A percentile compares a stretch with the other conserved stretches of the same genome.
Conservation (phyloP, 208 protist species). For the Crithidia sp. region DNA sequence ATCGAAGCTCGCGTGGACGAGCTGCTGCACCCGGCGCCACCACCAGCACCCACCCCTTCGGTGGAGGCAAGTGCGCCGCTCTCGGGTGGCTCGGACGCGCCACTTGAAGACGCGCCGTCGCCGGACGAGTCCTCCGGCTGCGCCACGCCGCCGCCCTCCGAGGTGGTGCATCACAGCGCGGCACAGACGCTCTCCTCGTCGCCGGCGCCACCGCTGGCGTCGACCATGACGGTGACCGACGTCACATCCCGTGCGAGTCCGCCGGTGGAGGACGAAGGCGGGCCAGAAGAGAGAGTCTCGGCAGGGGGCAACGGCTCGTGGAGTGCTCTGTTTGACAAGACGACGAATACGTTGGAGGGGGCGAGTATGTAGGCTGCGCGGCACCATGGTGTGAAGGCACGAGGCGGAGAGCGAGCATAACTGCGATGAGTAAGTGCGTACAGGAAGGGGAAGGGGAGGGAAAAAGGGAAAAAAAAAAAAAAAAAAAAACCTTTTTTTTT, state of each 20-base stretch:
- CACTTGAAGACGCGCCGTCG: slow-evolving; percentile 5
- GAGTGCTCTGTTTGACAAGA: slow-evolving; percentile 21
- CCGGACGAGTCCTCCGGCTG: slow-evolving; percentile 14
- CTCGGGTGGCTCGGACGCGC: neutral
- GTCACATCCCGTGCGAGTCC: slow-evolving; percentile 3
- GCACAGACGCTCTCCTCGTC: neutral
- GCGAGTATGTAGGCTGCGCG: neutral
- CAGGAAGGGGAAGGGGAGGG: too few species aligned
- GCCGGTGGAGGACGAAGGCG: neutral
- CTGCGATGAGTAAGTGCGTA: too few species aligned
- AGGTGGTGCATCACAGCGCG: slow-evolving; percentile 7
- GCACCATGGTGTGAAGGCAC: too few species aligned
- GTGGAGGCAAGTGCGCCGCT: neutral
- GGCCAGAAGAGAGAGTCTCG: neutral
- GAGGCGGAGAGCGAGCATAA: too few species aligned
- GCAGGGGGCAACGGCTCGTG: slow-evolving; percentile 4
- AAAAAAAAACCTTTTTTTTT: neutral
- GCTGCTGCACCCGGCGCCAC: slow-evolving; percentile 34
- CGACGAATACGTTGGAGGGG: slow-evolving; percentile 23
- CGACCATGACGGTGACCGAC: slow-evolving; percentile 11
- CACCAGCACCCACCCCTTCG: neutral
- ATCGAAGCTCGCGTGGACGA: slow-evolving; percentile 61
- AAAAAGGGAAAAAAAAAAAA: neutral
- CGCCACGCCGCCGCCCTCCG: slow-evolving; percentile 16
- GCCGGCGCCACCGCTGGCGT: neutral